Evolutionary conservation across 75 land plant species (phyloP).

Genomic region (Adiantum capillusveneris): DNA sequence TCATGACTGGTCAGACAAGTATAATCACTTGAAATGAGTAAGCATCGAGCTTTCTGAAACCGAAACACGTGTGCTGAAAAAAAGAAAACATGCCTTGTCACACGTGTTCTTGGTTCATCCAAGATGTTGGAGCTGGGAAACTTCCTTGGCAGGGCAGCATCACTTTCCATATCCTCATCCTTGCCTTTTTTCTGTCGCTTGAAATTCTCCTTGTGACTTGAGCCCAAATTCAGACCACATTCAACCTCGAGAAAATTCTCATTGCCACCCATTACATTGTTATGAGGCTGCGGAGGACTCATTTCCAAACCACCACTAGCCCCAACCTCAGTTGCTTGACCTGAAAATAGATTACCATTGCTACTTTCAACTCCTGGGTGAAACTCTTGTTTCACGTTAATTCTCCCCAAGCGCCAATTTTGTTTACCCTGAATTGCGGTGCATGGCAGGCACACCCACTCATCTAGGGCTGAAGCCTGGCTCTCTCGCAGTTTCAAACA

Average conservation of each 20-base stretch:
- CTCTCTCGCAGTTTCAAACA: constrained; percentile 40
- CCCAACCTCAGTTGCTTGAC: not conserved
- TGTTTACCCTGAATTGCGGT: constrained; percentile 12
- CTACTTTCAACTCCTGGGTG: not conserved
- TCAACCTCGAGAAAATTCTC: not conserved
- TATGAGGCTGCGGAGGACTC: constrained; percentile 43
- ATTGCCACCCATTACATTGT: constrained; percentile 25
- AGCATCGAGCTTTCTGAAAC: no score
- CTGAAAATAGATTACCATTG: not conserved
- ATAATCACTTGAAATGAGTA: no score
- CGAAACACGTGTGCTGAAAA: not conserved
- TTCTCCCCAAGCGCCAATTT: constrained; percentile 50
- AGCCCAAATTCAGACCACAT: no score
- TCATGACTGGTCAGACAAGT: not conserved
- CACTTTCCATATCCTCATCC: not conserved
- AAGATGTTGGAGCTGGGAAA: not conserved
- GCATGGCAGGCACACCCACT: constrained; percentile 66
- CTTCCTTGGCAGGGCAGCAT: not conserved
- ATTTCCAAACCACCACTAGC: constrained; percentile 34
- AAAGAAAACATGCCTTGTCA: not conserved
- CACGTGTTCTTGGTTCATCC: not conserved
- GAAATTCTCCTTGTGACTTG: not conserved
- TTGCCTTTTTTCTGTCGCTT: constrained; percentile 1
- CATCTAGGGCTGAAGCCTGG: constrained; percentile 23
- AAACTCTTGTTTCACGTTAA: constrained; percentile 4